These are phyloP conservation scores for Paramecium sonneborni DNA, from an alignment of 73 alveolate genomes.

Conservation along the genomic window DNA sequence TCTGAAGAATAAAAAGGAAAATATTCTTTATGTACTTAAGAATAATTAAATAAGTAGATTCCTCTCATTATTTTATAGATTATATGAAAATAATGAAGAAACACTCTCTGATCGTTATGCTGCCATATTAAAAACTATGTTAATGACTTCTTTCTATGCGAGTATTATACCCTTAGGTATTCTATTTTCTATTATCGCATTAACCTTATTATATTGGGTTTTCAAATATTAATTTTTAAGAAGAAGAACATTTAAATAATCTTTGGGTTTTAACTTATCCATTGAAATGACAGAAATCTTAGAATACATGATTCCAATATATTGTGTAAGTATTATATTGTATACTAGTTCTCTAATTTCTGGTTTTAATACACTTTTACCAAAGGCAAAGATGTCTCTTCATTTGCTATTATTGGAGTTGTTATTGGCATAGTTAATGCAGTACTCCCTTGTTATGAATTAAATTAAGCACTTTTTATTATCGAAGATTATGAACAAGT, in stretches of 20 bases:
- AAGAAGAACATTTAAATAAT: background rate
- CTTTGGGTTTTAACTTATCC: background rate
- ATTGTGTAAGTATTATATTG: background rate
- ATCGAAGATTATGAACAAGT: background rate
- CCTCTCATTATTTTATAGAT: background rate
- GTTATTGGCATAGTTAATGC: constrained; percentile 7
- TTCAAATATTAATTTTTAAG: background rate
- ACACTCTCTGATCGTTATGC: constrained; percentile 34
- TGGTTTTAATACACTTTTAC: constrained; percentile 12
- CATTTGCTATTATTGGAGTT: background rate
- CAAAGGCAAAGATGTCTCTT: background rate
- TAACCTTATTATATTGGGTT: background rate
- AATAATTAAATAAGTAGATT: background rate
- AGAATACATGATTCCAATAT: background rate
- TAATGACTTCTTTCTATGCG: constrained; percentile 1
- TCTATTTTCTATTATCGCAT: background rate
- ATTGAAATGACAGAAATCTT: constrained; percentile 1
- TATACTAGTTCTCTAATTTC: background rate
- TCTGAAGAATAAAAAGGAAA: background rate
- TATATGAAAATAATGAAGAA: background rate
- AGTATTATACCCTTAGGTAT: constrained; percentile 15
- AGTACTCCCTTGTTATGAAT: background rate
- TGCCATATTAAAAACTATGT: background rate
- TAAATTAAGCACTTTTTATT: background rate
- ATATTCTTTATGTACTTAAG: background rate